A percentile compares a stretch with the other conserved stretches of the same genome.
Evolutionary conservation across 805 yeast genomes (phyloP).

Genomic region (Yamadazyma ubonensis): DNA sequence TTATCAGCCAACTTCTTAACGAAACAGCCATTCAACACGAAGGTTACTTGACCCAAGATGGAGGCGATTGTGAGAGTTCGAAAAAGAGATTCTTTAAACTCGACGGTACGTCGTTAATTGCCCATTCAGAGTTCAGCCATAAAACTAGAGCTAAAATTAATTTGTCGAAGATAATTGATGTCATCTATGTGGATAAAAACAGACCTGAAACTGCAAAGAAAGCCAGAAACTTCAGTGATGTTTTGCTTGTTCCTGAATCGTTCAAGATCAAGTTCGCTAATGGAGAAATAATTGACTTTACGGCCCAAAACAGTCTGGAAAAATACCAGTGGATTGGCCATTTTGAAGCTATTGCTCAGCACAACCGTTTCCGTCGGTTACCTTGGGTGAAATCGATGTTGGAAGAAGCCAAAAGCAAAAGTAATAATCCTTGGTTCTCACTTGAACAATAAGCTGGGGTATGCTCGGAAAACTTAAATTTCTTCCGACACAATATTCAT

Average conservation of each 20-base stretch:
- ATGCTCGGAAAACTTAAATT: background rate
- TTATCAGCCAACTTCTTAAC: conserved; percentile 29
- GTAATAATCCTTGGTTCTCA: conserved; percentile 12
- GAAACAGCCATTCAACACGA: conserved; percentile 38
- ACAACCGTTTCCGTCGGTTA: conserved; percentile 57
- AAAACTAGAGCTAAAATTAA: conserved; percentile 77
- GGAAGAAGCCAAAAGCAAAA: conserved; percentile 14
- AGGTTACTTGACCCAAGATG: conserved; percentile 83
- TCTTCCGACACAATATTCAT: background rate
- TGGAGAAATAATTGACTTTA: conserved; percentile 80
- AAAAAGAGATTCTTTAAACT: conserved; percentile 73
- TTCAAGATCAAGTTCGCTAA: conserved; percentile 74
- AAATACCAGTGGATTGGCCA: conserved; percentile 64
- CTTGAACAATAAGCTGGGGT: background rate
- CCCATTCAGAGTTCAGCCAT: conserved; percentile 68
- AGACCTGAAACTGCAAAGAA: conserved; percentile 28
- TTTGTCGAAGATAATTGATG: conserved; percentile 61
- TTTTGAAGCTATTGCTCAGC: conserved; percentile 54
- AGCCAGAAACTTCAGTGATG: conserved; percentile 69
- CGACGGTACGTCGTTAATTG: conserved; percentile 68
- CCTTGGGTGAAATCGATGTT: conserved; percentile 57
- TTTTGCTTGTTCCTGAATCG: conserved; percentile 64
- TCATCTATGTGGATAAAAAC: conserved; percentile 45
- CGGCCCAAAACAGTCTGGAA: conserved; percentile 69
- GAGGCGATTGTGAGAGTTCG: conserved; percentile 82